A percentile compares a stretch with the other conserved stretches of the same genome.
Conservation (phyloP, 2,329 filamentous ascomycete species). For the Metarhizium album region DNA sequence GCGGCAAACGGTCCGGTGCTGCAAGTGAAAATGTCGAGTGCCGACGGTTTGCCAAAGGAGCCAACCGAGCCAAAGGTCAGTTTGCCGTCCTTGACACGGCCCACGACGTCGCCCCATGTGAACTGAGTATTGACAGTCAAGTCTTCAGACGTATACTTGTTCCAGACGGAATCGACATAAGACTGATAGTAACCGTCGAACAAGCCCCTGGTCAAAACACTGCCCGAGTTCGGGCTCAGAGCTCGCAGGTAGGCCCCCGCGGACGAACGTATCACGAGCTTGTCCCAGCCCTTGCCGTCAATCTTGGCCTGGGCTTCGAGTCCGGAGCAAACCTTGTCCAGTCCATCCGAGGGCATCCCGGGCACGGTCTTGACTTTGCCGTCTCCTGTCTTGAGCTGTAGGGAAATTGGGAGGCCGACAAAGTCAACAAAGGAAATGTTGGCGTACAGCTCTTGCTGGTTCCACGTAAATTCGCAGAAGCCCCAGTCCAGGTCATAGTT, state of each 20-base stretch:
- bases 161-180: constrained; percentile 43
- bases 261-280: constrained; percentile 33
- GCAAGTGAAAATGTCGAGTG: constrained; percentile 41
- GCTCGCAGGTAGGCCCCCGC: constrained; percentile 34
- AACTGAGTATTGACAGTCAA: constrained; percentile 45
- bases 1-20: constrained; percentile 45
- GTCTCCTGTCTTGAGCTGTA: constrained; percentile 37
- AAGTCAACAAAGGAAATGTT: constrained; percentile 73
- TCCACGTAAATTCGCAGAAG: constrained; percentile 62
- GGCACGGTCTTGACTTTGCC: constrained; percentile 34
- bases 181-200: constrained; percentile 39
- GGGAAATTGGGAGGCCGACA: constrained; percentile 51
- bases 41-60: constrained; percentile 37
- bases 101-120: constrained; percentile 37
- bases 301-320: constrained; percentile 33
- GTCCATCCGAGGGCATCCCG: constrained; percentile 37
- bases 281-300: constrained; percentile 41
- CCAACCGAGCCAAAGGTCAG: constrained; percentile 31
- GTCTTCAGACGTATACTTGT: constrained; percentile 31
- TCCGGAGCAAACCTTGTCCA: constrained; percentile 32
- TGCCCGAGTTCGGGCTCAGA: constrained; percentile 41
- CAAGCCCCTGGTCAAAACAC: constrained; percentile 30
- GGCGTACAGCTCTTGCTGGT: constrained; percentile 48
- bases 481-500: constrained; percentile 54
- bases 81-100: constrained; percentile 26